Base-by-base conservation (phyloP, 306 rosid genomes). In the Pyrus bretschneideri region DNA sequence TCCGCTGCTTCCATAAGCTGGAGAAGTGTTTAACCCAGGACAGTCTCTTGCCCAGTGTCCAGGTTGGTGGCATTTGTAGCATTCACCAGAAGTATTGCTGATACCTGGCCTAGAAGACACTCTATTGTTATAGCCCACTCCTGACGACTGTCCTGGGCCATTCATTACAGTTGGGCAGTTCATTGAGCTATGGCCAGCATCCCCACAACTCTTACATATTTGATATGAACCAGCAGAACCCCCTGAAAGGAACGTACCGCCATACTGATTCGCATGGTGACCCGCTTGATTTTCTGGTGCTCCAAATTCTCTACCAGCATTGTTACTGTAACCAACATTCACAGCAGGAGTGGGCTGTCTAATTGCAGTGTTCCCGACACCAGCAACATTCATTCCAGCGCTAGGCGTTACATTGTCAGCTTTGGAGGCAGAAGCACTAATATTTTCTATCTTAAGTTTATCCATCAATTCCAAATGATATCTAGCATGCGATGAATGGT, bases 21-120 rank as follows among this genome's bases (percentile, higher is more conserved):
- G 79, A 71, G 91, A 75, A 18, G 84, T 81, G 58, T 60, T 71
- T 52, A 73, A 31, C 27, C 87, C 87, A 21, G 95, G 98, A 78
- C 97, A 94, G 80, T 94, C 93, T 77, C 82, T 87, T 11, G 96
- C 93, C 93, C 91, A 90, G 55, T 94, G 97, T 35, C 98, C 97
- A 25, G 88, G 54, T 86, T 84, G 91, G 65, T 88, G 86, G 83
- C 98, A 95, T 81, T 95, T 95, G 73, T 76, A 92, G 83, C 98
- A 95, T 33, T 86, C 91, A 25, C 88, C 85, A 40, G 93, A 59
- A 25, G 13, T 70, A 51, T 82, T 81, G 25, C 80, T 59, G 49
- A 59, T 78, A 58, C 82, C 74, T 4, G 83, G 79, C 66, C 86
- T 93, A 45, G 86, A 49, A 79, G 86, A 76, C 25, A 12, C 80